Conservation (phyloP, 768 basidiomycete genomes). For the Hydnomerulius pinastri region DNA sequence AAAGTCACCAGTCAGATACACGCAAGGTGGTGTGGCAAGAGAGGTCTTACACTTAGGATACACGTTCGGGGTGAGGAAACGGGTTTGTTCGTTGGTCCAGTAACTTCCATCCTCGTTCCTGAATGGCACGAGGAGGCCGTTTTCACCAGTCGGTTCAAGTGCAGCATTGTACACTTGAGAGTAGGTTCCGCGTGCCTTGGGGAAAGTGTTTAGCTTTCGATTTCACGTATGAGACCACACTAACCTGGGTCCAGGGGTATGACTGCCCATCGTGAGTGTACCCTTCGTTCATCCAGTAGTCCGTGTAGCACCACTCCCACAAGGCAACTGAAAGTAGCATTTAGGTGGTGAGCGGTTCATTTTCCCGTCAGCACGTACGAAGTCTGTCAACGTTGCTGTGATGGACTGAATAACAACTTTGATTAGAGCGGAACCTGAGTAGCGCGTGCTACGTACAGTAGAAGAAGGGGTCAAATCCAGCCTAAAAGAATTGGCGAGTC, state of each 20-base stretch:
- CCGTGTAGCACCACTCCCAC: constrained; percentile 32
- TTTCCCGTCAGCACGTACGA: constrained; percentile 8
- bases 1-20: background rate
- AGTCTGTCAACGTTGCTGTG: constrained; percentile 26
- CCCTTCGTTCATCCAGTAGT: constrained; percentile 31
- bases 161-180: constrained; percentile 22
- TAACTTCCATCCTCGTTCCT: constrained; percentile 24
- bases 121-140: constrained; percentile 22
- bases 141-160: constrained; percentile 20
- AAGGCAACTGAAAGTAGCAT: constrained; percentile 19
- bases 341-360: background rate
- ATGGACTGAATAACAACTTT: constrained; percentile 18
- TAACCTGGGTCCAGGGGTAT: constrained; percentile 26
- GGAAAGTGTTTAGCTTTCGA: background rate
- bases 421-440: background rate
- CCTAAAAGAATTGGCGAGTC: constrained; percentile 6
- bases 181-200: constrained; percentile 23
- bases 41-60: constrained; percentile 23
- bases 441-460: constrained; percentile 18
- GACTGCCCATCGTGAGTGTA: constrained; percentile 12
- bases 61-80: constrained; percentile 18
- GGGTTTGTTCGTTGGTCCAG: constrained; percentile 26
- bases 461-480: constrained; percentile 28
- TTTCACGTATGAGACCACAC: background rate
- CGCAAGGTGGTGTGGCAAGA: background rate